Evolutionary conservation across 2,329 filamentous ascomycete species (phyloP).

Genomic region (Colletotrichum sp.): DNA sequence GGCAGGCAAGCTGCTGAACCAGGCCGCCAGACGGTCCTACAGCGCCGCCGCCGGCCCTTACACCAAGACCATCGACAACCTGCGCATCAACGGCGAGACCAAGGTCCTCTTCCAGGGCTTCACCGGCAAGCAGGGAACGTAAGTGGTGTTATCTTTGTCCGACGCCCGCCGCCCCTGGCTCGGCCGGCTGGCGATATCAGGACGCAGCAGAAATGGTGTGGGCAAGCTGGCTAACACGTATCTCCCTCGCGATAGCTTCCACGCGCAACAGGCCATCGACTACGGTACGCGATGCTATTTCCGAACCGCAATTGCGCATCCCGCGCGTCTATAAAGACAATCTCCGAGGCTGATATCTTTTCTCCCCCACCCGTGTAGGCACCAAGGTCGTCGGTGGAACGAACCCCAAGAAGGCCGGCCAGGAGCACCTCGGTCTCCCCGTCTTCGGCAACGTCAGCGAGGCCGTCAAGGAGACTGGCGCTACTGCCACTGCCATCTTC

Average conservation of each 20-base stretch:
- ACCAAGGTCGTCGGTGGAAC: constrained; percentile 98
- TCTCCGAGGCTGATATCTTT: constrained; percentile 31
- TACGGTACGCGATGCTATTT: constrained; percentile 71
- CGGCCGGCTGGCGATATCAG: background rate
- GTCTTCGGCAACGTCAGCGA: constrained; percentile 92
- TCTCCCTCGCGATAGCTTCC: constrained; percentile 69
- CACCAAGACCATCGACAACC: constrained; percentile 77
- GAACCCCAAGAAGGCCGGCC: constrained; percentile 98
- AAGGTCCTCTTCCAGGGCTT: constrained; percentile 98
- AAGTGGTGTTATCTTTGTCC: constrained; percentile 43
- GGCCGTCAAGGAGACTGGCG: constrained; percentile 87
- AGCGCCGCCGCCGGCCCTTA: constrained; percentile 73
- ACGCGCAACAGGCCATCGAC: constrained; percentile 96
- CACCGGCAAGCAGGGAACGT: constrained; percentile 96
- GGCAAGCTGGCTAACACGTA: background rate
- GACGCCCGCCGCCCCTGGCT: background rate
- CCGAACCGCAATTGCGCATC: background rate
- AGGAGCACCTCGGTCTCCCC: constrained; percentile 85
- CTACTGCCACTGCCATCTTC: constrained; percentile 92
- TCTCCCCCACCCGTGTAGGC: constrained; percentile 55
- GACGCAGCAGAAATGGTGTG: background rate
- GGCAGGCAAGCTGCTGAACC: constrained; percentile 72
- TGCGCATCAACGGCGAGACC: constrained; percentile 91
- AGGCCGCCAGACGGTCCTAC: constrained; percentile 72
- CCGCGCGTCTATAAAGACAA: background rate